These are phyloP conservation scores for Gremmenia infestans DNA, from an alignment of 2,329 filamentous ascomycete species.

Conservation along the genomic window DNA sequence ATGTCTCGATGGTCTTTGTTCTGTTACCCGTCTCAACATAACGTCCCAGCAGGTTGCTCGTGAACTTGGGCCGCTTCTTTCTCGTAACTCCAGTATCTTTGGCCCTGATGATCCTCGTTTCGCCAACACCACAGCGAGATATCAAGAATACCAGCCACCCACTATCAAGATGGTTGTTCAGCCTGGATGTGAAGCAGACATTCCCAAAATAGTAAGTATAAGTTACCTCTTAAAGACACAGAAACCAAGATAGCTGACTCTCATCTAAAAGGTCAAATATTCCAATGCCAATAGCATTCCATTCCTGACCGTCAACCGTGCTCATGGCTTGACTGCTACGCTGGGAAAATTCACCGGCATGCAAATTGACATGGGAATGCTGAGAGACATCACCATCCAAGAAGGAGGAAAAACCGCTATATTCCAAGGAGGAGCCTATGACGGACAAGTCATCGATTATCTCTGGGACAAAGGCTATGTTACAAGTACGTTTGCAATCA, in stretches of 20 bases:
- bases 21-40: too few species aligned
- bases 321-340: conserved; percentile 39
- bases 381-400: conserved; percentile 26
- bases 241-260: neutral
- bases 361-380: neutral
- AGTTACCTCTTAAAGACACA: neutral
- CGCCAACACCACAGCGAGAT: too few species aligned
- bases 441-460: neutral
- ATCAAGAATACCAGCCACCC: too few species aligned
- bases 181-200: neutral
- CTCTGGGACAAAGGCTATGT: conserved; percentile 3
- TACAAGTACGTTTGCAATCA: neutral
- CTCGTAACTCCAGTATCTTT: too few species aligned
- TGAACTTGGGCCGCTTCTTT: too few species aligned
- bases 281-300: neutral
- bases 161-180: too few species aligned
- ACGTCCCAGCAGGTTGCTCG: too few species aligned
- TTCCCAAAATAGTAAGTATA: neutral
- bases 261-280: conserved; percentile 2
- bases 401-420: conserved; percentile 22
- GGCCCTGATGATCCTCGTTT: too few species aligned
- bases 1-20: too few species aligned
- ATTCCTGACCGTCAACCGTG: conserved; percentile 44
- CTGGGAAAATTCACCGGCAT: conserved; percentile 7
- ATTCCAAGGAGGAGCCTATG: conserved; percentile 25